Conservation (phyloP, 257 asterid species). For the Petunia secreta region DNA sequence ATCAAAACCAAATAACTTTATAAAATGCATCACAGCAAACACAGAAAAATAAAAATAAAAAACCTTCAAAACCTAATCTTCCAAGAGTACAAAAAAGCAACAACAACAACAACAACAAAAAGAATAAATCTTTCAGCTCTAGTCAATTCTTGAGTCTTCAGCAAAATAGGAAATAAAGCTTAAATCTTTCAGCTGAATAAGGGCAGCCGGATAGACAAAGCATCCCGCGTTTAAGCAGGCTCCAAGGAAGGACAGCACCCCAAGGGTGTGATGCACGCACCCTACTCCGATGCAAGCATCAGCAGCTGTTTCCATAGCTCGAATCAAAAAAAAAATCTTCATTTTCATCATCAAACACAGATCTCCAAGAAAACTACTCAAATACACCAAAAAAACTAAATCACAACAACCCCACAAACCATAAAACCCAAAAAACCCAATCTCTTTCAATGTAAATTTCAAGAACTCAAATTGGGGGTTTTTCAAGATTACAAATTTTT, state of each 20-base stretch:
- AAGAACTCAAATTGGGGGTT: conserved; percentile 21
- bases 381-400: conserved; percentile 14
- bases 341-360: conserved; percentile 21
- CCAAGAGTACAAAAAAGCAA: neutral
- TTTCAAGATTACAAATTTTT: conserved; percentile 31
- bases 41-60: neutral
- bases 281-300: too few relatives aligned
- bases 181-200: conserved; percentile 19
- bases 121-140: conserved; percentile 9
- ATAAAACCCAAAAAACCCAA: conserved; percentile 24
- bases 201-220: too few relatives aligned
- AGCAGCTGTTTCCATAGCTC: too few relatives aligned
- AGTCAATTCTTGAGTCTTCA: neutral
- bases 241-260: too few relatives aligned
- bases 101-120: conserved; percentile 1
- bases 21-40: neutral
- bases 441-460: conserved; percentile 27
- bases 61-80: neutral
- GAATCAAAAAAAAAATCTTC: conserved; percentile 7
- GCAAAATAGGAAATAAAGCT: neutral
- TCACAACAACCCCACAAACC: conserved; percentile 7
- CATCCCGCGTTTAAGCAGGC: too few relatives aligned
- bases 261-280: too few relatives aligned
- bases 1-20: conserved; percentile 18
- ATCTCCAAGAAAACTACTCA: conserved; percentile 22